Conservation (phyloP, 768 basidiomycete genomes). For the Russula emetica region DNA sequence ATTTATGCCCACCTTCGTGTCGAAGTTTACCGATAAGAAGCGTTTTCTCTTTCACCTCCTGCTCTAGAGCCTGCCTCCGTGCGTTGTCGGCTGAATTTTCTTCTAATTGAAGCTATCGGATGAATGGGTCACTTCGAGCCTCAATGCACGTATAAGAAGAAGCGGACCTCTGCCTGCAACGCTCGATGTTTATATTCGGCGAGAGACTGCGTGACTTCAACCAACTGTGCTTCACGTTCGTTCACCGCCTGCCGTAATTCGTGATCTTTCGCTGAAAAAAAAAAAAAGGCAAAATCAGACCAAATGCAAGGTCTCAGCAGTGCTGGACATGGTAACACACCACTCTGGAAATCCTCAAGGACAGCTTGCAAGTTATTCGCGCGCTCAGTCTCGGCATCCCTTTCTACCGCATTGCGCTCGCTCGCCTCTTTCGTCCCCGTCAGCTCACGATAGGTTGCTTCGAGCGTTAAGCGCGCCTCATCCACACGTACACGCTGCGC, state of each 20-base stretch:
- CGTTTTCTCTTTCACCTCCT: slow-evolving; percentile 93
- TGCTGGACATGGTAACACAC: slow-evolving; percentile 42
- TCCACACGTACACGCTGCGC: slow-evolving; percentile 70
- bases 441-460: slow-evolving; percentile 56
- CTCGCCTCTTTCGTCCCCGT: slow-evolving; percentile 60
- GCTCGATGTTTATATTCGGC: slow-evolving; percentile 92
- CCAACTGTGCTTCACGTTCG: slow-evolving; percentile 74
- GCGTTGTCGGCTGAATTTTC: slow-evolving; percentile 64
- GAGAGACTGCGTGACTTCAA: slow-evolving; percentile 64
- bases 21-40: slow-evolving; percentile 91
- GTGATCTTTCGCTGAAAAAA: slow-evolving; percentile 71
- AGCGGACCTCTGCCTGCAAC: slow-evolving; percentile 73
- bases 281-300: slow-evolving; percentile 5
- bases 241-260: slow-evolving; percentile 82
- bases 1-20: slow-evolving; percentile 71
- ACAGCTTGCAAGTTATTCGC: slow-evolving; percentile 85
- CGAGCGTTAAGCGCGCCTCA: slow-evolving; percentile 55
- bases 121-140: slow-evolving; percentile 3
- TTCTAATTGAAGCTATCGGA: slow-evolving; percentile 63
- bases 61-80: slow-evolving; percentile 69
- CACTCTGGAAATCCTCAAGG: slow-evolving; percentile 89
- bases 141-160: neutral
- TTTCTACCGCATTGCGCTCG: slow-evolving; percentile 49
- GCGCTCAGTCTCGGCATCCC: slow-evolving; percentile 69
- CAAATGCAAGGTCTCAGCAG: slow-evolving; percentile 19